phyloP scores from a whole-genome alignment of 352 stramenopile species.

The Phytophthora ramorum region DNA sequence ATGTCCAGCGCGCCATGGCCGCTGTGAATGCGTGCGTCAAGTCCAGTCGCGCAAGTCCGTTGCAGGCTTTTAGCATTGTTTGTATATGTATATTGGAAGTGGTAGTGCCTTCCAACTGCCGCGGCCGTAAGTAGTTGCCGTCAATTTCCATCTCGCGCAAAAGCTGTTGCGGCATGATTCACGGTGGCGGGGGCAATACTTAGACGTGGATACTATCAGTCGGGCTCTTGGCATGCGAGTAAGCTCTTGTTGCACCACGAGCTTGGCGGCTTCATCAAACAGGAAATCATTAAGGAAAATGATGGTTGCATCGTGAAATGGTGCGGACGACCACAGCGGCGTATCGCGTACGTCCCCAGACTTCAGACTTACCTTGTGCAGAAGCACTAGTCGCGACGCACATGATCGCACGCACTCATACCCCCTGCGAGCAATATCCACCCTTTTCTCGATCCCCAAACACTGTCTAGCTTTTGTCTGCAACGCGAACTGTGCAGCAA shows the following conservation, averaged over 20 bases:
- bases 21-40: too few relatives aligned
- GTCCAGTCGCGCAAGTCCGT: too few relatives aligned
- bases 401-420: background rate
- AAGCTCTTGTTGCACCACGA: background rate
- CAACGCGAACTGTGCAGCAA: constrained; percentile 2
- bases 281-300: constrained; percentile 13
- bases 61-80: too few relatives aligned
- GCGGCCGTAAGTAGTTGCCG: background rate
- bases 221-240: constrained; percentile 1
- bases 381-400: background rate
- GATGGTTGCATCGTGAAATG: constrained; percentile 1
- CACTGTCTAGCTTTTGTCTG: background rate
- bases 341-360: constrained; percentile 1
- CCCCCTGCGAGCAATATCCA: background rate
- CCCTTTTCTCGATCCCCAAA: constrained; percentile 8
- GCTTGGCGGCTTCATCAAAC: background rate
- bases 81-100: constrained; percentile 8
- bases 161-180: background rate
- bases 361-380: constrained; percentile 7
- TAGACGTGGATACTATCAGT: constrained; percentile 2
- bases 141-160: background rate
- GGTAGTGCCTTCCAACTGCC: background rate
- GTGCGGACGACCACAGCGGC: background rate
- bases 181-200: background rate
- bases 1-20: too few relatives aligned